These are phyloP conservation scores for Ascochyta pisi DNA, from an alignment of 2,329 filamentous ascomycete genomes.

Conservation along the genomic window DNA sequence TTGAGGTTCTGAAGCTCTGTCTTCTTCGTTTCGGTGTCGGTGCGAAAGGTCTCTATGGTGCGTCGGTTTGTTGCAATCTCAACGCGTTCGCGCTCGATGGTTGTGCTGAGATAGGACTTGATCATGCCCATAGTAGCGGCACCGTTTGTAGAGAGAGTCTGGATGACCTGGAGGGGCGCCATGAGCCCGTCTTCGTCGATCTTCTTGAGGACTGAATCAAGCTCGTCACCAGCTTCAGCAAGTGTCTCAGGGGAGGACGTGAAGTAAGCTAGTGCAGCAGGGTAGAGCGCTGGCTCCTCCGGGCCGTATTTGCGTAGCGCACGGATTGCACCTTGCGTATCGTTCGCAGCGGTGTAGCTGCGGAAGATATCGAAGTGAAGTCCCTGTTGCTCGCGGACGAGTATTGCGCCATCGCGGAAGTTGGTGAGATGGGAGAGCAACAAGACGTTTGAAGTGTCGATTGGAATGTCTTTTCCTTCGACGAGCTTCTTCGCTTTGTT, in stretches of 20 bases:
- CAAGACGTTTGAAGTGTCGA: slow-evolving; percentile 93
- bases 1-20: slow-evolving; percentile 78
- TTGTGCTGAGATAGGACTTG: slow-evolving; percentile 87
- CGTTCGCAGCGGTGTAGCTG: slow-evolving; percentile 90
- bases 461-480: slow-evolving; percentile 76
- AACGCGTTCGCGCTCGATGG: slow-evolving; percentile 84
- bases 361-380: slow-evolving; percentile 95
- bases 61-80: slow-evolving; percentile 86
- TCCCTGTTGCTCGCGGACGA: slow-evolving; percentile 93
- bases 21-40: slow-evolving; percentile 81
- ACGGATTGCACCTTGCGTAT: slow-evolving; percentile 88
- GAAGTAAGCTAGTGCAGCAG: slow-evolving; percentile 91
- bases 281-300: slow-evolving; percentile 89
- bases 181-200: slow-evolving; percentile 92
- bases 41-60: slow-evolving; percentile 81
- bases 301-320: slow-evolving; percentile 91
- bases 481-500: slow-evolving; percentile 88
- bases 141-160: slow-evolving; percentile 78
- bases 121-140: slow-evolving; percentile 98
- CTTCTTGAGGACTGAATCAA: slow-evolving; percentile 78
- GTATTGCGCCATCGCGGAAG: slow-evolving; percentile 86
- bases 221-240: slow-evolving; percentile 83
- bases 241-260: slow-evolving; percentile 83
- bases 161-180: slow-evolving; percentile 95
- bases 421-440: slow-evolving; percentile 89